Evolutionary conservation across 2,329 filamentous ascomycete species (phyloP), one percentile per base, ranked within the genome.

Genomic region (Pestalotiopsis sp.): DNA sequence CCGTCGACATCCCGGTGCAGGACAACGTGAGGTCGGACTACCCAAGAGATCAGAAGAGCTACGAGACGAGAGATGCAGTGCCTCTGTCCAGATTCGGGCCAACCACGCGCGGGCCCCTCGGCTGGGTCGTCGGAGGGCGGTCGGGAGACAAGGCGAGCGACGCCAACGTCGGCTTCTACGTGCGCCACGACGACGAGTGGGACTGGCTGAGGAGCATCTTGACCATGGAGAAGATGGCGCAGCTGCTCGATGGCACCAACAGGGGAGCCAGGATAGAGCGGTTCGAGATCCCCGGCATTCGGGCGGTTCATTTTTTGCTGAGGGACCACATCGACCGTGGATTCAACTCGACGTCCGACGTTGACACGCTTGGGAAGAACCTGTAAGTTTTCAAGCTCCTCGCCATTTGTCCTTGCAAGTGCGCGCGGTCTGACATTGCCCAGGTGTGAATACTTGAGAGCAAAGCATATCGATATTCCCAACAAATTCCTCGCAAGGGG

Each of bases 271-370:
- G 64, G 39, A 69, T 70, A 23, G 68, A 69, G 25, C 58, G 68
- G 6, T 71, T 71, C 49, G 56, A 49, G 27, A 39, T 66, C 6
- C 69, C 70, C 5, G 63, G 65, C 27, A 39, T 68, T n/a, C 52
- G 52, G 60, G 45, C 76, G 9, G 78, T 80, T 45, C 78, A 80
- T 66, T 80, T 80, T 69, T 71, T 84, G 56, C 72, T 86, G 25
- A 79, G 84, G 67, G 83, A 85, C 70, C 83, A 84, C 70, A 74
- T 85, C 7, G 82, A 84, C 65, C 76, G 82, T 0, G 82, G 82
- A 0, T 83, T 81, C 72, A 79, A 82, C 66, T 80, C 81, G 4
- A 82, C 80, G 45, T 78, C 76, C 62, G 78, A 78, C 1, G 83
- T 84, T 60, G 84, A 85, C 72, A 82, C 80, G 0, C 72, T 85